Percentiles rank a stretch among this genome's conserved stretches.
phyloP scores from a whole-genome alignment of 2,329 filamentous ascomycete species.

The Onygenales sp. region DNA sequence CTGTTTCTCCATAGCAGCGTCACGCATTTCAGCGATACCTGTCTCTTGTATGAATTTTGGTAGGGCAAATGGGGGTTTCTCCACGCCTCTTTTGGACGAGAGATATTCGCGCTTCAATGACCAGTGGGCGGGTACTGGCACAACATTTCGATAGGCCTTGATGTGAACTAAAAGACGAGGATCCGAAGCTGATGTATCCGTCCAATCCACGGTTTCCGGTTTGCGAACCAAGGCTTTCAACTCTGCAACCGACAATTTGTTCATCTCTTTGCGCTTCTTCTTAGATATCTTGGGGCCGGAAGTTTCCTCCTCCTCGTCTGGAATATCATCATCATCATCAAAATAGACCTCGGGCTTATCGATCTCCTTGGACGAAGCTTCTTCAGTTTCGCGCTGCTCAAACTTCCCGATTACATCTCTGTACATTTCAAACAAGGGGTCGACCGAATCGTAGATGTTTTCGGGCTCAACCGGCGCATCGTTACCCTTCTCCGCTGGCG shows the following conservation, averaged over 20 bases:
- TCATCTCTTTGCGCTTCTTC: slow-evolving; percentile 85
- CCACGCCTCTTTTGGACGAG: slow-evolving; percentile 91
- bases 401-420: slow-evolving; percentile 77
- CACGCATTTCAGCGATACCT: slow-evolving; percentile 95
- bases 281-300: slow-evolving; percentile 70
- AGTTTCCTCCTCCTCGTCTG: slow-evolving; percentile 59
- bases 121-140: slow-evolving; percentile 91
- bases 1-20: slow-evolving; percentile 92
- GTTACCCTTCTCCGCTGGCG: slow-evolving; percentile 10
- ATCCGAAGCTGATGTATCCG: slow-evolving; percentile 84
- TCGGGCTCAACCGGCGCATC: slow-evolving; percentile 33
- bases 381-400: slow-evolving; percentile 53
- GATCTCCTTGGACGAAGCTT: slow-evolving; percentile 52
- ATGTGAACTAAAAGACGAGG: slow-evolving; percentile 84
- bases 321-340: slow-evolving; percentile 75
- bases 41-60: slow-evolving; percentile 97
- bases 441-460: slow-evolving; percentile 47
- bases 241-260: slow-evolving; percentile 88
- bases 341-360: slow-evolving; percentile 82
- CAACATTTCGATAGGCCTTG: slow-evolving; percentile 89
- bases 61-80: slow-evolving; percentile 85
- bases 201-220: slow-evolving; percentile 95
- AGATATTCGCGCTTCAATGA: slow-evolving; percentile 93
- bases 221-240: slow-evolving; percentile 85
- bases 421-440: slow-evolving; percentile 76